phyloP scores from a whole-genome alignment of 2,329 filamentous ascomycete species.

The Didymosphaeria variabile region DNA sequence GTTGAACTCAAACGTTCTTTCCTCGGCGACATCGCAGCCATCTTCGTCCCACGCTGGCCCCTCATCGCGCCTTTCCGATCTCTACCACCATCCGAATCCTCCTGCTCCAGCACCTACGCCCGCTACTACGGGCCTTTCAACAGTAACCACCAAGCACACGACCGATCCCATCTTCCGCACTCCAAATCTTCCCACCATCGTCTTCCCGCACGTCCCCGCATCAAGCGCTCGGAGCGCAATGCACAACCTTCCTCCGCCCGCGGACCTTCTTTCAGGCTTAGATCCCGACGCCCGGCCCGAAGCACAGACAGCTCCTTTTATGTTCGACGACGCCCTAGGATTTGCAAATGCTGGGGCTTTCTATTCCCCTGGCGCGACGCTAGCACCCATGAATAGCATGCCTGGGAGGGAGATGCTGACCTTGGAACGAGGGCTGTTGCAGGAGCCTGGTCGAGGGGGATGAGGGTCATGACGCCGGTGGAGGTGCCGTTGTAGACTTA shows the following conservation, averaged over 20 bases:
- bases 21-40: conserved; percentile 11
- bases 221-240: conserved; percentile 35
- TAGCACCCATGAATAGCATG: conserved; percentile 5
- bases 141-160: conserved; percentile 17
- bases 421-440: conserved; percentile 4
- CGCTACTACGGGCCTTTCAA: not conserved
- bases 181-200: conserved; percentile 42
- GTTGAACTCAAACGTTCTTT: conserved; percentile 15
- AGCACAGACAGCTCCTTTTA: conserved; percentile 12
- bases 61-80: not conserved
- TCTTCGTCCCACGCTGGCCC: conserved; percentile 9
- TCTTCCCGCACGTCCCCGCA: conserved; percentile 41
- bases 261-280: conserved; percentile 42
- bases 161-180: conserved; percentile 28
- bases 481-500: not conserved
- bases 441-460: not conserved
- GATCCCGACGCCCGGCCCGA: conserved; percentile 25
- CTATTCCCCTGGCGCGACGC: conserved; percentile 2
- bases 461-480: not conserved
- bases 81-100: not conserved
- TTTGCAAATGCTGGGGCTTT: conserved; percentile 3
- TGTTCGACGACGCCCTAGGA: conserved; percentile 21
- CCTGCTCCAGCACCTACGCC: not conserved
- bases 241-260: conserved; percentile 44
- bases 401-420: conserved; percentile 7